Evolutionary conservation across 2,329 filamentous ascomycete species (phyloP), one percentile per base, ranked within the genome.

Genomic region (Ophiostoma australiae): DNA sequence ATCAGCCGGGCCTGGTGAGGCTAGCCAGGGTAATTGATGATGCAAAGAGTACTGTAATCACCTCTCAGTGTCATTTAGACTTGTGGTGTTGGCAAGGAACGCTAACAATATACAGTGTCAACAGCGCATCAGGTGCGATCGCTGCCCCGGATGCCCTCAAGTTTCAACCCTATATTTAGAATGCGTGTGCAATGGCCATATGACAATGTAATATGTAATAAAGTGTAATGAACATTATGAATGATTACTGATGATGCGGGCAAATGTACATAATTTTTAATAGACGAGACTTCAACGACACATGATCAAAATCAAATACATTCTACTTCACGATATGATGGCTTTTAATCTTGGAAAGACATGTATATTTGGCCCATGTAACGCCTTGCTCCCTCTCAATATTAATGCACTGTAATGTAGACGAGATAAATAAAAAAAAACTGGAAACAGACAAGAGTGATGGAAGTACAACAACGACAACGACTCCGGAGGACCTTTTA

Each of bases 371-470:
- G 31, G 20, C 13, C 69, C 35, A 58, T 5, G 67, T 27, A 72
- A 70, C 65, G 71, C 71, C 68, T 68, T 65, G 68, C 70, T 69
- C 58, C n/a, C 31, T 70, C 52, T 61, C 41, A 58, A 52, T 65
- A 72, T 72, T 70, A 70, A 35, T 63, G 20, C 31, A n/a, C 15
- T 66, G 27, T 52, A 31, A 35, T 52, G 11, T 17, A 70, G 65
- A 70, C 69, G 35, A 67, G 31, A 63, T 63, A 7, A 17, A 61
- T 4, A 8, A 3, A 6, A 8, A 3, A 6, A 23, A 61, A 17
- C 11, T 15, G 33, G n/a, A 27, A 23, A 52, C 11, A 23, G 15
- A 7, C 48, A 23, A 10, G n/a, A 31, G 27, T 55, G 52, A 63
- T 35, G 58, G 4, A 31, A 20, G 20, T 63, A 33, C 55, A 33